Percentiles rank a stretch among this genome's conserved stretches.
phyloP scores from a whole-genome alignment of 257 asterid species.

The Solanum pinnatisectum region DNA sequence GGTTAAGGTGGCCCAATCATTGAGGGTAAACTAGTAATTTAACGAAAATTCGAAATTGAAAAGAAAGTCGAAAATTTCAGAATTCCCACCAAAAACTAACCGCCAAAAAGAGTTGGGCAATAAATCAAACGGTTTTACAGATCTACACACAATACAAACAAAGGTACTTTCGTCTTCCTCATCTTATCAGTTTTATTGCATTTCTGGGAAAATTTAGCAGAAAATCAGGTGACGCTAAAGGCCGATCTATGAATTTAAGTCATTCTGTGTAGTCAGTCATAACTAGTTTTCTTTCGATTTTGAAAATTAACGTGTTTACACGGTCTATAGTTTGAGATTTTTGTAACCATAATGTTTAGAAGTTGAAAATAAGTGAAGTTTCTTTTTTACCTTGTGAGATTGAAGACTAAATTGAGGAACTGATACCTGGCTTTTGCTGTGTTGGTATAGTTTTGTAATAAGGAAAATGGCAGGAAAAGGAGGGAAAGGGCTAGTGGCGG shows the following conservation, averaged over 20 bases:
- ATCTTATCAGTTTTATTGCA: neutral
- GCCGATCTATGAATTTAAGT: neutral
- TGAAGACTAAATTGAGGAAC: neutral
- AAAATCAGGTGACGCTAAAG: neutral
- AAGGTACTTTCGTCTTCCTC: neutral
- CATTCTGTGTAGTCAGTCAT: neutral
- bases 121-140: neutral
- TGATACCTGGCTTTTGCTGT: neutral
- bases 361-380: neutral
- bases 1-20: neutral
- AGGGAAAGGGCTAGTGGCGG: slow-evolving; percentile 93
- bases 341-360: neutral
- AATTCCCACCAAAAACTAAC: neutral
- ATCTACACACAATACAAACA: neutral
- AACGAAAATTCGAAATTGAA: neutral
- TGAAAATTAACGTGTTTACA: neutral
- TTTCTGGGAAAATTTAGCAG: neutral
- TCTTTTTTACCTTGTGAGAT: neutral
- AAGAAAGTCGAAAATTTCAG: neutral
- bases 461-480: slow-evolving; percentile 88
- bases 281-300: neutral
- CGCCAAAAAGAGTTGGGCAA: neutral
- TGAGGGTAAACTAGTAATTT: neutral
- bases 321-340: neutral
- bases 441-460: neutral